Percentiles rank a stretch among this genome's conserved stretches.
These are phyloP conservation scores for Delonix regia DNA, from an alignment of 306 rosid genomes.

Conservation along the genomic window DNA sequence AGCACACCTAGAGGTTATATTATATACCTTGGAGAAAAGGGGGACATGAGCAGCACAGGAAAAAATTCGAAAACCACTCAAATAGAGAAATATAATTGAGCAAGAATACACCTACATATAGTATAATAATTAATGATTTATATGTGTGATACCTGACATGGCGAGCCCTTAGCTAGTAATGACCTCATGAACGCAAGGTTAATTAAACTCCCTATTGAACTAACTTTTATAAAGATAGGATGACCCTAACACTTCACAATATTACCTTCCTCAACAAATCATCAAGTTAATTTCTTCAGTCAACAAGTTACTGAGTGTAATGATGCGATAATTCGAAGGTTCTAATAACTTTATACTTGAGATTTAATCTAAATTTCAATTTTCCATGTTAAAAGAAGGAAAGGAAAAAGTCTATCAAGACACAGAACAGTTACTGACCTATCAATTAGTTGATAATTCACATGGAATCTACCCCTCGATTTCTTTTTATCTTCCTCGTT, in stretches of 20 bases:
- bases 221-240: too few relatives aligned
- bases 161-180: background rate
- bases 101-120: background rate
- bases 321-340: background rate
- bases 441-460: too few relatives aligned
- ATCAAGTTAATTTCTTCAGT: conserved; percentile 2
- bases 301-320: background rate
- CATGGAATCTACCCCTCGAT: too few relatives aligned
- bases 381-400: too few relatives aligned
- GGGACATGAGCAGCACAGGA: background rate
- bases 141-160: background rate
- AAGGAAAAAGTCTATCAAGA: background rate
- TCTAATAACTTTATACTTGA: background rate
- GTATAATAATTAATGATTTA: background rate
- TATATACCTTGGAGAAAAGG: background rate
- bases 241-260: too few relatives aligned
- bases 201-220: background rate
- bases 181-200: background rate
- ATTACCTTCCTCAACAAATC: too few relatives aligned
- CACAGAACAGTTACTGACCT: background rate
- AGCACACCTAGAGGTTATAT: background rate
- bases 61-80: background rate
- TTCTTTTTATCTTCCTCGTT: too few relatives aligned
- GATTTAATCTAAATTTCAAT: background rate
- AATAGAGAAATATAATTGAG: background rate